Evolutionary conservation across 805 yeast species (phyloP), one percentile per base, ranked within the genome.

Genomic region (Kuraishia floccosa): DNA sequence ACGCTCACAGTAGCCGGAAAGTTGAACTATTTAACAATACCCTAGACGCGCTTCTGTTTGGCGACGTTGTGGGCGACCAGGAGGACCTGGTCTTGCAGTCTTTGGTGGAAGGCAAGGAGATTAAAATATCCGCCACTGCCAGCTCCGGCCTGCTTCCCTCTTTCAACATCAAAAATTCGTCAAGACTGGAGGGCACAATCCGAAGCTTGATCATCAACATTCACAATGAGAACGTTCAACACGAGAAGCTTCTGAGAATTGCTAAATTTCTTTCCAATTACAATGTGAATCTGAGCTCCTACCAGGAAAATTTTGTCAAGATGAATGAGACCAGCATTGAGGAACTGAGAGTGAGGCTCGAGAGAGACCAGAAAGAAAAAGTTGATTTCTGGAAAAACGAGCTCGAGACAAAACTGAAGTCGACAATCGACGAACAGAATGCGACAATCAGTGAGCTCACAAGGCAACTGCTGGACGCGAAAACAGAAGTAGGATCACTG

Each of bases 91-190:
- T 52, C 19, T 12, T 30, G 27, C 24, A 23, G 27, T 22, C 39
- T 13, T 33, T 46, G 4, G 35, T 44, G 20, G 79, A 72, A 40
- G 77, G 70, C 37, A 52, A 59, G 24, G 49, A 72, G 8, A 41
- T 72, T 19, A 74, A 73, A 3, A 28, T 23, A 24, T n/a, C 25
- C 24, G 24, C 23, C 21, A 12, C 18, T 32, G 57, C 63, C 11
- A 55, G 66, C 30, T 59, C 72, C 10, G 82, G 81, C 1, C 65
- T 75, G 25, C 72, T 67, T 41, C 66, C 64, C 18, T 76, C 76
- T 41, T 63, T 79, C 21, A 72, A 72, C 32, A 63, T 78, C 21
- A 72, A 76, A 3, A 68, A 72, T 10, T 60, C 76, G 12, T 59
- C 72, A 1, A 67, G 60, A 27, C 52, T 79, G 32, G 75, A 74